A percentile compares a stretch with the other conserved stretches of the same genome.
These are phyloP conservation scores for Capronia americana DNA, from an alignment of 2,329 filamentous ascomycete genomes.

Conservation along the genomic window DNA sequence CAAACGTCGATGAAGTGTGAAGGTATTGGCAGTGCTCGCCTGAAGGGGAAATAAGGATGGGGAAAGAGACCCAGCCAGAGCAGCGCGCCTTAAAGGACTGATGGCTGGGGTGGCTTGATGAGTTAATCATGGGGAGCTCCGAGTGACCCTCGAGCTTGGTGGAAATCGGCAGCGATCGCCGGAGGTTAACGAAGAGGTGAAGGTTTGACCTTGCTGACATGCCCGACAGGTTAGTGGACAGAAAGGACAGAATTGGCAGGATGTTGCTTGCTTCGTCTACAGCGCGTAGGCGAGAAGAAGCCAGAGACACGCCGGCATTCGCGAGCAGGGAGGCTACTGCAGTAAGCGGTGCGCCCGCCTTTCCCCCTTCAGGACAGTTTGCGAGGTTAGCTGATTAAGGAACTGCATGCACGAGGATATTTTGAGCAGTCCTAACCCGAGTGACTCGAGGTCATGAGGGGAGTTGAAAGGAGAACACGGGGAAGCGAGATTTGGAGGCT, in stretches of 20 bases:
- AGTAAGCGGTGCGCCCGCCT: neutral
- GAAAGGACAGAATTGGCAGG: neutral
- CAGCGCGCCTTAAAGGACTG: neutral
- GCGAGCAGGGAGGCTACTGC: neutral
- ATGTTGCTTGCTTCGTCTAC: neutral
- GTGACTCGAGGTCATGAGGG: neutral
- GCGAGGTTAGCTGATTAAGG: neutral
- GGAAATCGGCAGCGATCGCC: neutral
- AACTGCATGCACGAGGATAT: neutral
- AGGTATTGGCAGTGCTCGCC: neutral
- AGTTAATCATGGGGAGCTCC: neutral
- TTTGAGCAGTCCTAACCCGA: neutral
- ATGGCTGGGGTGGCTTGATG: neutral
- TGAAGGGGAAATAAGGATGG: neutral
- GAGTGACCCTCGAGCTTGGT: neutral
- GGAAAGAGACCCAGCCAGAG: neutral
- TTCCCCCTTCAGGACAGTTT: neutral
- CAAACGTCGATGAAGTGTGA: neutral
- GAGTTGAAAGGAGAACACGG: neutral
- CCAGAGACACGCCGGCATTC: neutral
- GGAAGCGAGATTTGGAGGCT: slow-evolving; percentile 3
- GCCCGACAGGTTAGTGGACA: neutral
- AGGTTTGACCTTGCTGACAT: slow-evolving; percentile 2
- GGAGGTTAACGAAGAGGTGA: neutral
- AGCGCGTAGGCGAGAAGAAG: neutral